These are phyloP conservation scores for Paramecium octaurelia DNA, from an alignment of 73 alveolate genomes.

Conservation along the genomic window DNA sequence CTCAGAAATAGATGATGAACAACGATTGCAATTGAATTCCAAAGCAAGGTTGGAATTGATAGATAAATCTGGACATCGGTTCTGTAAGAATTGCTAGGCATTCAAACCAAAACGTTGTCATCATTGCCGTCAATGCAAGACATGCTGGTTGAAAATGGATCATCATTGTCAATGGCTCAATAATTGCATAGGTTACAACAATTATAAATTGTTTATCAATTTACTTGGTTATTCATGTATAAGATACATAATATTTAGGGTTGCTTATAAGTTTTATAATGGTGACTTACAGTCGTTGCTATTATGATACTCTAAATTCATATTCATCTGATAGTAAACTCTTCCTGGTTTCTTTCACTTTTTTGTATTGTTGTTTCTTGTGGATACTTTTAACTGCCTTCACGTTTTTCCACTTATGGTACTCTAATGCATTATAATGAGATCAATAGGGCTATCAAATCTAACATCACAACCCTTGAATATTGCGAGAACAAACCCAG, in stretches of 20 bases:
- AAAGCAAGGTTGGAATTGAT: constrained; percentile 24
- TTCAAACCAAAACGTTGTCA: constrained; percentile 66
- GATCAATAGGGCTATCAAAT: constrained; percentile 8
- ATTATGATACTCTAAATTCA: constrained; percentile 10
- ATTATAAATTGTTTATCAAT: constrained; percentile 65
- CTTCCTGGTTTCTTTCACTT: constrained; percentile 3
- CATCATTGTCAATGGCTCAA: constrained; percentile 82
- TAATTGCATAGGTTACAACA: constrained; percentile 73
- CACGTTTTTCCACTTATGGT: constrained; percentile 49
- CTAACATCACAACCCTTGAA: constrained; percentile 57
- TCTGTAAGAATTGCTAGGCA: constrained; percentile 57
- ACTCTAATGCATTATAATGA: not conserved
- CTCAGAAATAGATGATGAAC: constrained; percentile 37
- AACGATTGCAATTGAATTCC: not conserved
- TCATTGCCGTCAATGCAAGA: constrained; percentile 77
- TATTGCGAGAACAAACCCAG: constrained; percentile 56
- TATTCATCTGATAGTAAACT: not conserved
- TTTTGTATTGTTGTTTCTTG: not conserved
- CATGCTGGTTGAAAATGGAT: constrained; percentile 74
- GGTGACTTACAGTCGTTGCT: not conserved
- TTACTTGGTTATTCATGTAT: constrained; percentile 16
- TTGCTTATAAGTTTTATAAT: not conserved
- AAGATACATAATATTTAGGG: not conserved
- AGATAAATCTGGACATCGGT: constrained; percentile 25
- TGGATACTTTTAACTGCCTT: constrained; percentile 41